Conservation (phyloP, 164 flowering plant genomes). For the Stephania yunnanensis region DNA sequence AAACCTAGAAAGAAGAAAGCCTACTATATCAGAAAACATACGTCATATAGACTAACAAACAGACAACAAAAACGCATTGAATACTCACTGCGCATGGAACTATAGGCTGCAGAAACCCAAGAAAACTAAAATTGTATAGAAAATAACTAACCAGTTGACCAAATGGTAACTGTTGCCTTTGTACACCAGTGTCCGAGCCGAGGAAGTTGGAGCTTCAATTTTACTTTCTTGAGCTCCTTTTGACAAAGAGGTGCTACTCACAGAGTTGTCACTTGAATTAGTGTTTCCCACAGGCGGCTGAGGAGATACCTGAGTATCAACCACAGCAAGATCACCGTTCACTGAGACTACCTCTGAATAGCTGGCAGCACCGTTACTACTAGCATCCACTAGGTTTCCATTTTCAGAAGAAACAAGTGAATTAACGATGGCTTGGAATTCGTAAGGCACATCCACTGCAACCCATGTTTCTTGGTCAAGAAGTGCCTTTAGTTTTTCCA, state of each 20-base stretch:
- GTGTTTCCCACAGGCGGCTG: conserved; percentile 21
- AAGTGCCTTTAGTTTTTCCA: conserved; percentile 84
- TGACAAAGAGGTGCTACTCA: conserved; percentile 2
- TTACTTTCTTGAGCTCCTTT: conserved; percentile 23
- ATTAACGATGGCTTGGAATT: conserved; percentile 70
- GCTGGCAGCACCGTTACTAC: conserved; percentile 17
- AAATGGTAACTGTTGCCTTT: conserved; percentile 80
- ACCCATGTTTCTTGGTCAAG: conserved; percentile 99
- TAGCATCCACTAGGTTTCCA: conserved; percentile 26
- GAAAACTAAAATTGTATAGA: neutral
- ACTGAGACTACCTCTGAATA: conserved; percentile 21
- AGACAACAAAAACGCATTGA: neutral
- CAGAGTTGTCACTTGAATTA: conserved; percentile 28
- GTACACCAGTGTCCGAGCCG: conserved; percentile 46
- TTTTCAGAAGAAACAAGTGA: conserved; percentile 37
- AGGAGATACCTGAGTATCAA: conserved; percentile 20
- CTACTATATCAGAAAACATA: neutral
- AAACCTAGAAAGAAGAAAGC: neutral
- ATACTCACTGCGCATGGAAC: neutral
- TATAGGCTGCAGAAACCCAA: neutral
- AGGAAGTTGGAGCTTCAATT: conserved; percentile 23
- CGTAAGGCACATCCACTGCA: conserved; percentile 90
- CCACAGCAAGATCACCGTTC: conserved; percentile 24
- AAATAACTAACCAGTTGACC: conserved; percentile 93
- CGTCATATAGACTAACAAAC: neutral